Base-by-base conservation (phyloP, 805 yeast genomes). In the Wickerhamomyces hampshirensis region DNA sequence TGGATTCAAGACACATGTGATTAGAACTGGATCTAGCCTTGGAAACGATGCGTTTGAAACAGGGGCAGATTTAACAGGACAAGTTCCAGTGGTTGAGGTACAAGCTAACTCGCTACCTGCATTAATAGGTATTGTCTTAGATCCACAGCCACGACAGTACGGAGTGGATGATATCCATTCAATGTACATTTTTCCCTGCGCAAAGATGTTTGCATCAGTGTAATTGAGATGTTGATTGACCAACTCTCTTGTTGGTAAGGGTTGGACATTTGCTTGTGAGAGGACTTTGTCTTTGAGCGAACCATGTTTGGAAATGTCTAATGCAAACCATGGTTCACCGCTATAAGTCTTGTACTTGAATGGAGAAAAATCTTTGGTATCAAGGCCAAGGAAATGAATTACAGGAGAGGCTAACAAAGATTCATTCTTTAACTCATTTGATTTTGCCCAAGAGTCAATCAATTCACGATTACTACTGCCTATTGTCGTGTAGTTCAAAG, bases 131-230 rank as follows among this genome's bases (percentile, higher is more conserved):
- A 74, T 63, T 15, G 74, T 75, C 38, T 57, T 62, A 0, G 69
- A 51, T 0, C 96, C 97, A 65, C 98, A 91, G 0, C 93, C 93
- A 1, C 94, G 91, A 56, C 98, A 91, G 60, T 71, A 85, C 42
- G 70, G 66, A 57, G 80, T 82, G 39, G 87, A 75, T 39, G 63
- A 59, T 31, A 84, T 65, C 96, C 97, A 91, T 60, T 91, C 96
- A 37, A 88, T 54, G 55, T 80, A 84, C 79, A 84, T 86, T 40
- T 80, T 76, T 0, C 85, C 88, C 55, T 89, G 93, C 5, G 94
- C 80, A 47, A 74, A 80, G 15, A 85, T 55, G 2, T 88, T 75
- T 1, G 88, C 82, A 38, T 81, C 84, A 24, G 46, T 51, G 33
- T 56, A 58, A 2, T 40, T 18, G 30, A 62, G 29, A n/a, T n/a